phyloP scores from a whole-genome alignment of 1,139 yeast species.

The Pichia cactophila region DNA sequence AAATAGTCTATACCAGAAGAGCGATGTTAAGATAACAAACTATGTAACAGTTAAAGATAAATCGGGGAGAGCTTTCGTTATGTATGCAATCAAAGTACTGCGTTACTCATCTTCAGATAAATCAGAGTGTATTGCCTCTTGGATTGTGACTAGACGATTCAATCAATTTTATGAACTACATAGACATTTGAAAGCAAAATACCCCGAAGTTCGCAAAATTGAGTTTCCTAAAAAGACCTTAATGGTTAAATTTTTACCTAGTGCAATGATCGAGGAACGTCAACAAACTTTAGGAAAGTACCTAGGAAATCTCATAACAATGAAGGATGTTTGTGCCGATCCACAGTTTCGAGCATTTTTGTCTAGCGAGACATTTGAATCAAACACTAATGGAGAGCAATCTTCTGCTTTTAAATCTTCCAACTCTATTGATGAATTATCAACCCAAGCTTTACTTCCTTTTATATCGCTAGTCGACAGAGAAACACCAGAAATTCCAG shows the following conservation, averaged over 20 bases:
- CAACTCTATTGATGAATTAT: conserved; percentile 18
- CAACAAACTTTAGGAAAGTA: conserved; percentile 56
- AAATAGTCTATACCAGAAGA: conserved; percentile 66
- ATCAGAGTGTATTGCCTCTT: conserved; percentile 55
- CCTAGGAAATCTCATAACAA: conserved; percentile 45
- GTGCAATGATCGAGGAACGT: conserved; percentile 58
- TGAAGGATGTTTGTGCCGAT: conserved; percentile 68
- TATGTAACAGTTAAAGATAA: conserved; percentile 48
- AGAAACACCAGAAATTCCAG: background rate
- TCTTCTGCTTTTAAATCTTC: background rate
- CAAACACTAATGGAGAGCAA: conserved; percentile 35
- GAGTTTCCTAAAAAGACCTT: conserved; percentile 60
- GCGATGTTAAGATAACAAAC: conserved; percentile 58
- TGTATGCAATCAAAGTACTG: conserved; percentile 73
- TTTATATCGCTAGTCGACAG: conserved; percentile 2
- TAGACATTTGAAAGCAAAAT: conserved; percentile 49
- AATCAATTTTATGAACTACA: conserved; percentile 75
- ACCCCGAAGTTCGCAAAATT: conserved; percentile 43
- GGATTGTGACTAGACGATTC: conserved; percentile 86
- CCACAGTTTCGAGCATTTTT: conserved; percentile 67
- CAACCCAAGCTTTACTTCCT: conserved; percentile 26
- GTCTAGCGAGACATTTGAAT: conserved; percentile 60
- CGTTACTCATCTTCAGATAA: conserved; percentile 40
- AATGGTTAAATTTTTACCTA: conserved; percentile 57
- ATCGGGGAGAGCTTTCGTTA: conserved; percentile 48